Percentiles rank a stretch among this genome's conserved stretches.
Conservation (phyloP, 2,329 filamentous ascomycete species). For the Fusarium buxicola region DNA sequence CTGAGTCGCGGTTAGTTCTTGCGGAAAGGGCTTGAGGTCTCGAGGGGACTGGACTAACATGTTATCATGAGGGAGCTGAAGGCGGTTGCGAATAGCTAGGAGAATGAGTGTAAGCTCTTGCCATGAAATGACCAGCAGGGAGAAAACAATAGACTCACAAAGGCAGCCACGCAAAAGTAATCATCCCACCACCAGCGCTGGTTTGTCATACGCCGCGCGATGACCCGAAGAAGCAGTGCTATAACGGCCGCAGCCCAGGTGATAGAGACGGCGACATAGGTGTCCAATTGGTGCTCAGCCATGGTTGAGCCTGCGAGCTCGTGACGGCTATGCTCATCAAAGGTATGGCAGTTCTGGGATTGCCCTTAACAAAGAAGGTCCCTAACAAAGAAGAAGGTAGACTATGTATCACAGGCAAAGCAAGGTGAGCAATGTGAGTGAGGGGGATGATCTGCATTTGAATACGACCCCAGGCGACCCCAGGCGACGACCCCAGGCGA, state of each 20-base stretch:
- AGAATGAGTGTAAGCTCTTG: not conserved
- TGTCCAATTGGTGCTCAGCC: slow-evolving; percentile 39
- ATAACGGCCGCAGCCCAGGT: slow-evolving; percentile 39
- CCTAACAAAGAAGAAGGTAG: too few species aligned
- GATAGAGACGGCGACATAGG: slow-evolving; percentile 35
- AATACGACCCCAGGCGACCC: too few species aligned
- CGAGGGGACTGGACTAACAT: slow-evolving; percentile 10
- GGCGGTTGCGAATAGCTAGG: slow-evolving; percentile 30
- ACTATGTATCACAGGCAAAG: too few species aligned
- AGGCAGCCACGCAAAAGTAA: slow-evolving; percentile 35
- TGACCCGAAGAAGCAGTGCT: slow-evolving; percentile 29
- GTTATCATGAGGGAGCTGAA: slow-evolving; percentile 36
- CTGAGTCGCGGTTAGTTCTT: slow-evolving; percentile 6
- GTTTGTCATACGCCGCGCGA: slow-evolving; percentile 39
- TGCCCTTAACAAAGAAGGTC: too few species aligned
- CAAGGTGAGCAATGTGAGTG: too few species aligned
- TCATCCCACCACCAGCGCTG: slow-evolving; percentile 42
- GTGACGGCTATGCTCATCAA: too few species aligned
- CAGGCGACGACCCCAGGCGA: too few species aligned
- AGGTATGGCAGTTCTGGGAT: too few species aligned
- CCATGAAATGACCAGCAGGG: not conserved
- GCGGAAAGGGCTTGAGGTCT: not conserved
- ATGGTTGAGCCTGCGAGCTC: slow-evolving; percentile 15
- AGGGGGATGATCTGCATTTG: too few species aligned
- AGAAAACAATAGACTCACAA: slow-evolving; percentile 14